A percentile compares a stretch with the other conserved stretches of the same genome.
Conservation (phyloP, 2,329 filamentous ascomycete species). For the Colletotrichum chrysophilum region DNA sequence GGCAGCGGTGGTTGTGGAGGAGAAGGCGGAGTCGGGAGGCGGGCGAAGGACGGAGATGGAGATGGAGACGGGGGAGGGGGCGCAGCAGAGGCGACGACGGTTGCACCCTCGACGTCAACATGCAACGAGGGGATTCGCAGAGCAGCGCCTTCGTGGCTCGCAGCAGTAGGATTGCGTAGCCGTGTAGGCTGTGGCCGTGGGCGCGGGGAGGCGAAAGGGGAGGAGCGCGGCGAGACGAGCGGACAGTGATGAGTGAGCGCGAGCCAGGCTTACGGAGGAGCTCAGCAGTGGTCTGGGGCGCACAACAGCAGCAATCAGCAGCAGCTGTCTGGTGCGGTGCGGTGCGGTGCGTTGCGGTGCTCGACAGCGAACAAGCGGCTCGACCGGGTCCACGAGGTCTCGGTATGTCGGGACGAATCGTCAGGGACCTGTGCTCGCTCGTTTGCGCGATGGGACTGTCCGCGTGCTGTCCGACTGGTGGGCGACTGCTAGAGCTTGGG, state of each 20-base stretch:
- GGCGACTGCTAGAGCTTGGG: background rate
- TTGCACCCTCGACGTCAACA: conserved; percentile 19
- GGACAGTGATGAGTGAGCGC: background rate
- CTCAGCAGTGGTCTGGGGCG: background rate
- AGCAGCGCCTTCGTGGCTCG: conserved; percentile 11
- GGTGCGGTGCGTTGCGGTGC: background rate
- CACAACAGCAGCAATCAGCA: background rate
- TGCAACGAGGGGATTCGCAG: conserved; percentile 20
- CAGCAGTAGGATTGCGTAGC: background rate
- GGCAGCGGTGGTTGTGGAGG: conserved; percentile 21
- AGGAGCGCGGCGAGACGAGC: background rate
- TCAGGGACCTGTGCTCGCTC: conserved; percentile 16
- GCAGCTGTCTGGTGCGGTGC: background rate
- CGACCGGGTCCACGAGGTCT: conserved; percentile 20
- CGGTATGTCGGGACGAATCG: conserved; percentile 8
- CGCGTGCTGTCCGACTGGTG: background rate
- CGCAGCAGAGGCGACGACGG: conserved; percentile 20
- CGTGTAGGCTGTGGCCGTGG: background rate
- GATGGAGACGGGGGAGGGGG: conserved; percentile 26
- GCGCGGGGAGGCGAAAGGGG: background rate
- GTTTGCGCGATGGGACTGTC: background rate
- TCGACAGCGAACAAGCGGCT: conserved; percentile 1
- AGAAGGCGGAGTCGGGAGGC: conserved; percentile 20
- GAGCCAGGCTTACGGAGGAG: background rate
- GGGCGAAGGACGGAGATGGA: conserved; percentile 27